Base-by-base conservation (phyloP, 805 yeast genomes). In the Debaryomyces hansenii region DNA sequence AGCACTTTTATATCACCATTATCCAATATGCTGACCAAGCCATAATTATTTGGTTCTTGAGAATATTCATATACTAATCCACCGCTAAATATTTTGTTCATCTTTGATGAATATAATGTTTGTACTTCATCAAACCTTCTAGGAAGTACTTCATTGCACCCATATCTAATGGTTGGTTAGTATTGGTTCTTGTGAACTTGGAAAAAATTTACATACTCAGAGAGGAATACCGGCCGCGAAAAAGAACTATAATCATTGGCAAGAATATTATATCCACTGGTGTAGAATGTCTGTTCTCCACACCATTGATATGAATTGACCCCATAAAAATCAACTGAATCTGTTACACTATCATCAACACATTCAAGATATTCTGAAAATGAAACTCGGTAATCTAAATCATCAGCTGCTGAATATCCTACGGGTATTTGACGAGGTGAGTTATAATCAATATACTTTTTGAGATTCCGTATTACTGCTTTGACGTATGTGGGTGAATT, bases 341-440 rank as follows among this genome's bases (percentile, higher is more conserved):
- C 85, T 2, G 60, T 53, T 0, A 77, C 67, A 12, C 67, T 65
- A 2, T 74, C 74, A 16, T 80, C 82, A 20, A 82, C 78, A 58
- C 97, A 91, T 56, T 85, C 92, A 46, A 92, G 75, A 61, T 87
- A 92, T 47, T 82, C 77, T 0, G 97, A 85, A 40, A 91, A 74
- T 0, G 96, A 78, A 7, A 80, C 78, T 57, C 98, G 75, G 65
- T 80, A 91, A 42, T 75, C 67, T 49, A 91, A 74, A 59, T 91
- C 97, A 67, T 92, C 98, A 1, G 97, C 98, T 0, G 98, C 97
- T 0, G 97, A 90, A 63, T 92, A 92, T 0, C 98, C 98, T 32
- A 92, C 88, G 0, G 98, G 98, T 14, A 92, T 79, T 11, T 59
- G 58, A 45, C 99, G 76, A 1, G 82, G 77, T 3, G 82, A 66